These are phyloP conservation scores for Hanseniaspora osmophila DNA, from an alignment of 805 yeast genomes.

Conservation along the genomic window DNA sequence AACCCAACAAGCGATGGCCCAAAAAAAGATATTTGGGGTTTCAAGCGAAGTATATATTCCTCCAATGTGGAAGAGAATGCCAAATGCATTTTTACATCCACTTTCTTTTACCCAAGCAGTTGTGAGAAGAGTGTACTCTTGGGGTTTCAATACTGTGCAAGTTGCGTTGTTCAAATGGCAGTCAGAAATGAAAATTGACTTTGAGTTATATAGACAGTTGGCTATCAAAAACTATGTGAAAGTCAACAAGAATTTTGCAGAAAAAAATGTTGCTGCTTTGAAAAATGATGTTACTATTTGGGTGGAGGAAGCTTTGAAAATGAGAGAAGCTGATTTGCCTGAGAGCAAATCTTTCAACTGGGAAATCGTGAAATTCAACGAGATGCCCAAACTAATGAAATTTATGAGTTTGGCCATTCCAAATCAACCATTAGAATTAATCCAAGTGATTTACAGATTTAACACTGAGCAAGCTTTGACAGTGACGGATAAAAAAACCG, in stretches of 20 bases:
- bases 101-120: conserved; percentile 29
- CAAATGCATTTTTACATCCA: conserved; percentile 31
- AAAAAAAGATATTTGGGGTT: conserved; percentile 25
- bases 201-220: conserved; percentile 68
- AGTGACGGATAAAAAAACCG: conserved; percentile 30
- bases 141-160: conserved; percentile 57
- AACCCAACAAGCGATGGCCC: conserved; percentile 21
- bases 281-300: conserved; percentile 39
- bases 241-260: conserved; percentile 73
- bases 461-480: conserved; percentile 48
- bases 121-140: conserved; percentile 44
- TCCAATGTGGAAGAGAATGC: conserved; percentile 31
- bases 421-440: conserved; percentile 36
- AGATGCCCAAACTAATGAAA: conserved; percentile 57
- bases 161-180: conserved; percentile 55
- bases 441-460: conserved; percentile 50
- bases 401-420: conserved; percentile 56
- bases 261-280: conserved; percentile 33
- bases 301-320: conserved; percentile 44
- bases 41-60: conserved; percentile 37
- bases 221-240: conserved; percentile 67
- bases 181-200: conserved; percentile 52
- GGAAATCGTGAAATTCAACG: conserved; percentile 59
- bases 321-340: conserved; percentile 44
- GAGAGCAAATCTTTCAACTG: conserved; percentile 36